Evolutionary conservation across 1,284 basidiomycete genomes (phyloP).

Genomic region (Golubevia sp.): DNA sequence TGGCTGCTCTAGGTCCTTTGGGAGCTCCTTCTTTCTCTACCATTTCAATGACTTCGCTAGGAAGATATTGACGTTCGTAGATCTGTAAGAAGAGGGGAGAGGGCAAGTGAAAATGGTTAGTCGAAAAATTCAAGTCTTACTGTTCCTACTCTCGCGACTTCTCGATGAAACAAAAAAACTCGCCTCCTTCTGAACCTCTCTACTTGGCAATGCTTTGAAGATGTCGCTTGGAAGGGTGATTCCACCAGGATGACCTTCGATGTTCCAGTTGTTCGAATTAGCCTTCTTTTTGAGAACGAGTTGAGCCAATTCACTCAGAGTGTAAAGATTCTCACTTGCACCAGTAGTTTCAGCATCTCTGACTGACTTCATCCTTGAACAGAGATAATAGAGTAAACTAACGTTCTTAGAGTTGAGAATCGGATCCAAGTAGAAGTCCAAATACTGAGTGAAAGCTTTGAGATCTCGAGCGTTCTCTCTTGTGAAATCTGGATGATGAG

Average conservation of each 20-base stretch:
- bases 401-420: slow-evolving; percentile 78
- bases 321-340: slow-evolving; percentile 73
- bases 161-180: background rate
- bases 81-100: slow-evolving; percentile 4
- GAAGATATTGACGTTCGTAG: slow-evolving; percentile 23
- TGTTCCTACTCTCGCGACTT: background rate
- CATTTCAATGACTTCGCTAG: slow-evolving; percentile 11
- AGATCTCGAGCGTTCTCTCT: background rate
- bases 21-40: slow-evolving; percentile 17
- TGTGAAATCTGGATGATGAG: slow-evolving; percentile 89
- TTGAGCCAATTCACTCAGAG: slow-evolving; percentile 85
- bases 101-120: background rate
- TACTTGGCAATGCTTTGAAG: slow-evolving; percentile 64
- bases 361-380: slow-evolving; percentile 82
- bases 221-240: slow-evolving; percentile 82
- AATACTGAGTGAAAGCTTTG: slow-evolving; percentile 65
- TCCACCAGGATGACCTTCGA: slow-evolving; percentile 79
- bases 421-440: slow-evolving; percentile 83
- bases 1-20: background rate
- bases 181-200: slow-evolving; percentile 39
- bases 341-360: slow-evolving; percentile 67
- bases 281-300: slow-evolving; percentile 78
- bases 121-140: background rate
- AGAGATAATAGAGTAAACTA: slow-evolving; percentile 79
- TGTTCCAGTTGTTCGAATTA: slow-evolving; percentile 72